A percentile compares a stretch with the other conserved stretches of the same genome.
phyloP scores from a whole-genome alignment of 805 yeast species.

The Torulaspora indica region DNA sequence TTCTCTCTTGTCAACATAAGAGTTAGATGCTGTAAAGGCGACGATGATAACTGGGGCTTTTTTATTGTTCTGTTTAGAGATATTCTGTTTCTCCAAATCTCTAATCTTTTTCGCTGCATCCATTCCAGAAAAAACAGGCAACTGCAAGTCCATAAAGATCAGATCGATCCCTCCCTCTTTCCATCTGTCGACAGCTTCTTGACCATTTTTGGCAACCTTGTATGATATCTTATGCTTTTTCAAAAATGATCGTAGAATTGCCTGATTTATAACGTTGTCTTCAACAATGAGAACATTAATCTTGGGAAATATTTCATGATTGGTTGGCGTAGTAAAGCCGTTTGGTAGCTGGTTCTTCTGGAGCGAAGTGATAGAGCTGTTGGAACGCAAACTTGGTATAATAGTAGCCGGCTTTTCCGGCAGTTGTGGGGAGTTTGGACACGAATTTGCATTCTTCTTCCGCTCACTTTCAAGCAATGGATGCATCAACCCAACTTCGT shows the following conservation, averaged over 20 bases:
- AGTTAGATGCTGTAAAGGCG: slow-evolving; percentile 89
- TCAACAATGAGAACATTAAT: slow-evolving; percentile 91
- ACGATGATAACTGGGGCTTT: slow-evolving; percentile 96
- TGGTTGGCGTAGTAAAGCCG: slow-evolving; percentile 21
- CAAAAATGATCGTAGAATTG: slow-evolving; percentile 82
- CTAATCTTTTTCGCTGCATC: slow-evolving; percentile 93
- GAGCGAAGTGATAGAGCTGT: background rate
- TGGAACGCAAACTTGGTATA: slow-evolving; percentile 3
- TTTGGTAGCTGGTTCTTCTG: slow-evolving; percentile 7
- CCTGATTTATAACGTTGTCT: slow-evolving; percentile 91
- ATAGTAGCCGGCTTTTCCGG: slow-evolving; percentile 7
- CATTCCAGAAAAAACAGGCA: slow-evolving; percentile 93
- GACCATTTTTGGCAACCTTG: slow-evolving; percentile 86
- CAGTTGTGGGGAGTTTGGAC: slow-evolving; percentile 11
- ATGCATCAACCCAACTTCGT: slow-evolving; percentile 27
- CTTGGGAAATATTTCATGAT: slow-evolving; percentile 71
- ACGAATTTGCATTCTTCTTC: slow-evolving; percentile 10
- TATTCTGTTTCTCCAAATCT: slow-evolving; percentile 51
- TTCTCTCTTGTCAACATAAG: slow-evolving; percentile 77
- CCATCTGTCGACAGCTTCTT: slow-evolving; percentile 94
- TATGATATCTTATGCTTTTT: slow-evolving; percentile 79
- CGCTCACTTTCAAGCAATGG: slow-evolving; percentile 18
- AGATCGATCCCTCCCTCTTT: slow-evolving; percentile 89
- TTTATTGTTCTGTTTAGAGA: slow-evolving; percentile 12
- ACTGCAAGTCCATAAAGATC: slow-evolving; percentile 93